Evolutionary conservation across 2,329 filamentous ascomycete genomes (phyloP), one percentile per base, ranked within the genome.

Genomic region (Aschersonia sp.): DNA sequence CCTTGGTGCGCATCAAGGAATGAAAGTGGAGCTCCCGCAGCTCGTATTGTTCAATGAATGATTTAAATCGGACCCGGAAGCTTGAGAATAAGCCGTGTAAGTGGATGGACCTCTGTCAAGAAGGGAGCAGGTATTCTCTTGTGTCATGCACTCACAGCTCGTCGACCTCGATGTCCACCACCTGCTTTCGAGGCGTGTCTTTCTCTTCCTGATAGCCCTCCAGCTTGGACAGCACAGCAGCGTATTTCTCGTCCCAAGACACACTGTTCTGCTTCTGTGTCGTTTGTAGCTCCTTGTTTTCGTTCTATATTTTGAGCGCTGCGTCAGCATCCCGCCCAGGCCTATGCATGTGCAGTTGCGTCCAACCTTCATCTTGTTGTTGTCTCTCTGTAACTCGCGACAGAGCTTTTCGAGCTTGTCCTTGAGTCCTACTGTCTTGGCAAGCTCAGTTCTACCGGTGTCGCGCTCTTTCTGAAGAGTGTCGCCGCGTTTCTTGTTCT

Each of bases 361-460:
- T 43, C 54, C 56, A 66, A 92, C 87, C 83, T 97, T 97, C 54
- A 98, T 80, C 68, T 94, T 94, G 67, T 97, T 97, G 65, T 98
- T 98, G 61, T 98, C 92, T 58, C 90, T 85, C 51, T 94, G 92
- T 48, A 98, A 75, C 64, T 98, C 92, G 49, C 92, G 76, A 58
- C 89, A 96, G 33, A 98, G 72, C 63, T 97, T 98, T 67, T 98
- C 92, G 43, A 98, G 72, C 67, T 97, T 97, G 63, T 97, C 89
- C 64, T 94, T 96, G 61, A 97, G 79, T 1, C 83, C 85, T 22
- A 85, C 82, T 29, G 89, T 90, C 68, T 95, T 95, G 67, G 81
- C 90, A 48, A 95, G 72, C 63, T 98, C 92, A 44, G 83, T 85
- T 57, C 88, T 81, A 49, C 85, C 84, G 55, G 86, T 81, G 62